Conservation (phyloP, 2,329 filamentous ascomycete genomes). For the Colletotrichum sp. region DNA sequence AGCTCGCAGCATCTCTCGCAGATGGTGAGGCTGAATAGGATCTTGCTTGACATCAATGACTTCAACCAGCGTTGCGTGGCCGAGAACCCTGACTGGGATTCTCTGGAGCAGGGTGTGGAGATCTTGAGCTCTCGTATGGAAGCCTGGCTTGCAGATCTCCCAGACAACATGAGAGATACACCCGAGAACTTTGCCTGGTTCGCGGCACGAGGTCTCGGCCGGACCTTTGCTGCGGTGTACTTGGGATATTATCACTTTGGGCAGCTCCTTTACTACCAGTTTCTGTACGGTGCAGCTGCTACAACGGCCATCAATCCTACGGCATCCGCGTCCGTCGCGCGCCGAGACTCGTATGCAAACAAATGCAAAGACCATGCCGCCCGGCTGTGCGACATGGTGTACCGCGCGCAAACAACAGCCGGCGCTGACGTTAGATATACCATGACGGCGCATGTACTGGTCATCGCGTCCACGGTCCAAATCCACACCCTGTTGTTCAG, state of each 20-base stretch:
- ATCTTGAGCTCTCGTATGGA: conserved; percentile 36
- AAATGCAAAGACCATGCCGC: conserved; percentile 45
- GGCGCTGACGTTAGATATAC: conserved; percentile 45
- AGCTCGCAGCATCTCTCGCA: conserved; percentile 33
- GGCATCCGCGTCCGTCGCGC: conserved; percentile 6
- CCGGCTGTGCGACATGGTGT: conserved; percentile 44
- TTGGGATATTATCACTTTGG: conserved; percentile 52
- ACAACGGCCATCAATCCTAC: conserved; percentile 19
- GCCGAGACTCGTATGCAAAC: conserved; percentile 38
- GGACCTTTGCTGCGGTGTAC: conserved; percentile 48
- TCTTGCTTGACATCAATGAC: conserved; percentile 45
- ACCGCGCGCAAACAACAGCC: conserved; percentile 37
- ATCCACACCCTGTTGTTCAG: conserved; percentile 50
- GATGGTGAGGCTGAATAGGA: conserved; percentile 29
- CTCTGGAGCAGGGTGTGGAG: conserved; percentile 31
- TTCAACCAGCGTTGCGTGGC: conserved; percentile 38
- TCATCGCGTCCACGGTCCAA: conserved; percentile 51
- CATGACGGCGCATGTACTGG: conserved; percentile 50
- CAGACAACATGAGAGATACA: conserved; percentile 39
- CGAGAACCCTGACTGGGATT: conserved; percentile 29
- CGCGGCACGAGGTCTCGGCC: conserved; percentile 40
- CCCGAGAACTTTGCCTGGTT: conserved; percentile 42
- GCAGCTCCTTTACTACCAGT: conserved; percentile 53
- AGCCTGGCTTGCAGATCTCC: conserved; percentile 38
- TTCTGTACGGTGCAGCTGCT: conserved; percentile 33